These are phyloP conservation scores for Verticillium dahliae DNA, from an alignment of 2,329 filamentous ascomycete species.

Conservation along the genomic window DNA sequence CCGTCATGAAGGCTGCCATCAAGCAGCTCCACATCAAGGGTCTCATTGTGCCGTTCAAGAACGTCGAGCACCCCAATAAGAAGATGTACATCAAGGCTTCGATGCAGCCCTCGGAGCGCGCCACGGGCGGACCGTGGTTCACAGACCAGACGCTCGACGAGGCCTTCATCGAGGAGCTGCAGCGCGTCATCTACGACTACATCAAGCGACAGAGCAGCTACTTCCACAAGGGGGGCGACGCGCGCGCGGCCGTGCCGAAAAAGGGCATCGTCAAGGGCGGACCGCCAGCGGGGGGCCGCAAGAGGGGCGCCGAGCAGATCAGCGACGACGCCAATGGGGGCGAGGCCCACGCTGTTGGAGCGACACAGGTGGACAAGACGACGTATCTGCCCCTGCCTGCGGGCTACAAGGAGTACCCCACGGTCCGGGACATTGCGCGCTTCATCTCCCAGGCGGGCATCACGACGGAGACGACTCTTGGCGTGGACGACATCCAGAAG, in stretches of 20 bases:
- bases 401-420: conserved; percentile 74
- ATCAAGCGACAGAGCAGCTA: conserved; percentile 69
- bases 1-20: conserved; percentile 71
- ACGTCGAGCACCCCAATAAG: conserved; percentile 81
- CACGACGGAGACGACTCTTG: conserved; percentile 64
- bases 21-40: conserved; percentile 78
- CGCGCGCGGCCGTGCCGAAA: conserved; percentile 41
- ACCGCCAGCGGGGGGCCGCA: conserved; percentile 36
- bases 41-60: conserved; percentile 84
- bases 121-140: conserved; percentile 92
- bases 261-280: conserved; percentile 49
- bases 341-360: conserved; percentile 16
- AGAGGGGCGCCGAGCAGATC: conserved; percentile 43
- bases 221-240: conserved; percentile 31
- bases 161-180: conserved; percentile 75
- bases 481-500: conserved; percentile 73
- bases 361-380: conserved; percentile 21
- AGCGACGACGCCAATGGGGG: conserved; percentile 22
- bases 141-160: conserved; percentile 86
- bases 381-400: conserved; percentile 49
- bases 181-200: conserved; percentile 65
- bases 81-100: conserved; percentile 94
- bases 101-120: conserved; percentile 78
- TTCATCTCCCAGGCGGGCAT: conserved; percentile 64
- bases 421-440: conserved; percentile 68